Evolutionary conservation across 2,329 filamentous ascomycete species (phyloP).

Genomic region (Alternaria brassicae): DNA sequence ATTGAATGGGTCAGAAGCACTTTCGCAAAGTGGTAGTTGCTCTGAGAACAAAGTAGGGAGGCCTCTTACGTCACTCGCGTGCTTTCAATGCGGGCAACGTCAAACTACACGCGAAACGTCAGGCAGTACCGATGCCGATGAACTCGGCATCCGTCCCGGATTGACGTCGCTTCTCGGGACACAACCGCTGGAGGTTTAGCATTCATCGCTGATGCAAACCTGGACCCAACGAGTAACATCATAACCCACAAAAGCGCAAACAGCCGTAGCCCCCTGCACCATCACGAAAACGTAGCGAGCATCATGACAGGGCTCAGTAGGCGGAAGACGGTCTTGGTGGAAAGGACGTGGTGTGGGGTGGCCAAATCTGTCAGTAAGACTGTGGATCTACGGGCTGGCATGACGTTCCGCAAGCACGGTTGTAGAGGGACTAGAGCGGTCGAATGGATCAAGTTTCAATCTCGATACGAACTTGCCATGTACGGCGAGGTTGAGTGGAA

Average conservation of each 20-base stretch:
- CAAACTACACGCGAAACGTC: not conserved
- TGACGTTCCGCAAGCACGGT: conserved; percentile 12
- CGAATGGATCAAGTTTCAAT: not conserved
- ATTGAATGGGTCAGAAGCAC: not conserved
- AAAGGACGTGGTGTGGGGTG: conserved; percentile 9
- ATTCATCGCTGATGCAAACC: conserved; percentile 3
- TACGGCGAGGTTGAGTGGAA: not conserved
- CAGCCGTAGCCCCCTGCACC: not conserved
- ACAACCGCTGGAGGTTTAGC: not conserved
- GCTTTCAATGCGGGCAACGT: not conserved
- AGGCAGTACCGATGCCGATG: conserved; percentile 1
- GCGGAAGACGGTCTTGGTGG: not conserved
- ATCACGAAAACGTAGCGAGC: not conserved
- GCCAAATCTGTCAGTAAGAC: conserved; percentile 2
- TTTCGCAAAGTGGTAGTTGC: not conserved
- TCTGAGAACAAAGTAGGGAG: not conserved
- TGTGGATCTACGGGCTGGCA: conserved; percentile 26
- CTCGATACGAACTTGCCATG: not conserved
- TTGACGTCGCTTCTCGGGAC: not conserved
- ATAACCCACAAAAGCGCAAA: conserved; percentile 6
- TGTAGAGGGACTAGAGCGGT: conserved; percentile 7
- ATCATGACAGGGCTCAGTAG: not conserved
- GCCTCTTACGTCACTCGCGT: conserved; percentile 7
- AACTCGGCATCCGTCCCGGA: conserved; percentile 1
- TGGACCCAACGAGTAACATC: conserved; percentile 4